Evolutionary conservation across 805 yeast species (phyloP), one percentile per base, ranked within the genome.

Genomic region (Pichia pseudocactophila): DNA sequence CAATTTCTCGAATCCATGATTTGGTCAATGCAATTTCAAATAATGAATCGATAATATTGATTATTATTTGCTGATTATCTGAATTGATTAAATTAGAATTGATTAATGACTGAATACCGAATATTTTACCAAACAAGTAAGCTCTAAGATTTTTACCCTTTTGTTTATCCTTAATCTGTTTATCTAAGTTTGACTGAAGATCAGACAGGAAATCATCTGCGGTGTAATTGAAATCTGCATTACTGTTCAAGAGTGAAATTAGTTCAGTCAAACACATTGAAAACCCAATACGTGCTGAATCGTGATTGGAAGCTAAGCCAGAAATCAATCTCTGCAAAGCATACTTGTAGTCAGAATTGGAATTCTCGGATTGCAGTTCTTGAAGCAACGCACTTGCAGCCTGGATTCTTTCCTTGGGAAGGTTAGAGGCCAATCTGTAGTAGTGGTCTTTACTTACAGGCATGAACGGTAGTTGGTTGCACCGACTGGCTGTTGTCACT

Each of bases 121-220:
- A 89, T 36, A 89, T 65, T 54, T 78, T 73, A 6, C 97, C 97
- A 65, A 90, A 88, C 15, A 84, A 61, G 13, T 76, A 67, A 1
- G 89, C 79, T 46, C 97, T 70, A 57, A 82, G 85, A 53, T 86
- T 94, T 54, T 80, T 83, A 4, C 96, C 96, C 52, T 82, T 84
- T 63, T 66, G 69, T 33, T 66, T 61, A 17, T 50, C 45, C 28
- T 69, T 66, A 30, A 69, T 63, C 2, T 69, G 53, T 19, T 58
- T 61, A 43, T 62, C 63, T 42, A 70, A 65, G 31, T 66, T 66
- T 7, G 50, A 47, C 30, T 56, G 60, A 35, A 68, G 54, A 45
- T 64, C 55, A 3, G 51, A 52, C 28, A 72, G 49, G 55, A 71
- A 57, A 47, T 66, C 50, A 28, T 64, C 50, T 36, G 70, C 45